Base-by-base conservation (phyloP, 805 yeast genomes). In the Candida ulmi region DNA sequence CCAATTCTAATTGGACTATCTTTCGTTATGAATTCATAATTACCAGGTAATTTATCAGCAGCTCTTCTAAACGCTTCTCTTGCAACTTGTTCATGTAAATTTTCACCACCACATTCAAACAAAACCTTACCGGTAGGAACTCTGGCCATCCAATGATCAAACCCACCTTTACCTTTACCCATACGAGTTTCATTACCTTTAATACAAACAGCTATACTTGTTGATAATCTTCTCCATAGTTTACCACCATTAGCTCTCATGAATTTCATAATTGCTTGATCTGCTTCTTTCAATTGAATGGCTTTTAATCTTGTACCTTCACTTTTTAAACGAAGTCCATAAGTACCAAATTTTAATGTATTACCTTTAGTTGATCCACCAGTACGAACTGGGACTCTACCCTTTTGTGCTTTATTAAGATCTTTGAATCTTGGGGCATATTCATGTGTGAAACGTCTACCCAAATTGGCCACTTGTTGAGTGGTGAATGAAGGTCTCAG, bases 91-190 rank as follows among this genome's bases (percentile, higher is more conserved):
- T 87, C 95, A 62, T 93, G 98, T 51, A 91, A 72, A 46, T 75
- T 68, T 15, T 79, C 82, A 46, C 83, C 84, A 30, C 67, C 69
- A 57, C 90, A 78, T 66, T 93, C 99, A 57, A 90, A 88, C 17
- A 90, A 69, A 31, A 93, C 80, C 57, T 88, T 90, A 4, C 99
- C 99, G 0, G 97, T 90, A 30, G 98, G 95, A 12, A 93, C 93
- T 55, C 99, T 79, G 26, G 81, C 85, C 54, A 95, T 95, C 98
- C 98, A 93, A 68, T 88, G 93, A 55, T 88, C 96, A 59, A 93
- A 91, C 0, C 90, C 83, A 65, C 99, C 99, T 66, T 93, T 93
- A 69, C 99, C 99, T 64, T 93, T 93, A 71, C 99, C 99, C 99
- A 93, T 93, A 81, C 99, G 93, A 11, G 96, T 88, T 62, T 93